phyloP scores from a whole-genome alignment of 1,139 yeast species.

The Lipomyces yarrowii region DNA sequence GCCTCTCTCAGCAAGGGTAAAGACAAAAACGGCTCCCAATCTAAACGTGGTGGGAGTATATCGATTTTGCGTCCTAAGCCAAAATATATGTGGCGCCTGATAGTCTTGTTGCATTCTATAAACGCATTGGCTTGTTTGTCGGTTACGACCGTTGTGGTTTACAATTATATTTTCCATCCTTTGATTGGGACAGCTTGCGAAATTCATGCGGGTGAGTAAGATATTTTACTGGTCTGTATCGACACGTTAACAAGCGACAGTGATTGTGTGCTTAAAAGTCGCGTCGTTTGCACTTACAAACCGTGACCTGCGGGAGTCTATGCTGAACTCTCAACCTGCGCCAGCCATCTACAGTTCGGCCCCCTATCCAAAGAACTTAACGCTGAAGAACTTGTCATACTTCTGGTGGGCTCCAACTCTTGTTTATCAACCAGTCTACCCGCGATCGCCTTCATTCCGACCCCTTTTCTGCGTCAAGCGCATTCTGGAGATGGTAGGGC shows the following conservation, averaged over 20 bases:
- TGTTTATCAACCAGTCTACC: constrained; percentile 52
- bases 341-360: constrained; percentile 43
- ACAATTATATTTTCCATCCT: constrained; percentile 45
- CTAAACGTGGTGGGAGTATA: background rate
- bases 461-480: constrained; percentile 43
- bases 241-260: constrained; percentile 9
- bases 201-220: constrained; percentile 40
- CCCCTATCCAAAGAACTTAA: constrained; percentile 48
- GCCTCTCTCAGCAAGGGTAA: constrained; percentile 15
- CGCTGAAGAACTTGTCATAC: constrained; percentile 43
- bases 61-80: constrained; percentile 23
- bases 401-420: constrained; percentile 53
- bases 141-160: constrained; percentile 43
- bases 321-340: constrained; percentile 32
- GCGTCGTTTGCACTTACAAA: constrained; percentile 51
- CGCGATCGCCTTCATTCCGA: constrained; percentile 42
- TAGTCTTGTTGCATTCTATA: constrained; percentile 43
- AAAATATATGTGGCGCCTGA: constrained; percentile 41
- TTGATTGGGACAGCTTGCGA: constrained; percentile 49
- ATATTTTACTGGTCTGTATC: background rate
- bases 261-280: constrained; percentile 47
- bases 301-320: constrained; percentile 47
- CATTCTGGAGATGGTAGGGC: constrained; percentile 42
- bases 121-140: constrained; percentile 41
- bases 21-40: background rate